A percentile compares a stretch with the other conserved stretches of the same genome.
Evolutionary conservation across 352 stramenopile genomes (phyloP).

Genomic region (Globisporangium alternatum): DNA sequence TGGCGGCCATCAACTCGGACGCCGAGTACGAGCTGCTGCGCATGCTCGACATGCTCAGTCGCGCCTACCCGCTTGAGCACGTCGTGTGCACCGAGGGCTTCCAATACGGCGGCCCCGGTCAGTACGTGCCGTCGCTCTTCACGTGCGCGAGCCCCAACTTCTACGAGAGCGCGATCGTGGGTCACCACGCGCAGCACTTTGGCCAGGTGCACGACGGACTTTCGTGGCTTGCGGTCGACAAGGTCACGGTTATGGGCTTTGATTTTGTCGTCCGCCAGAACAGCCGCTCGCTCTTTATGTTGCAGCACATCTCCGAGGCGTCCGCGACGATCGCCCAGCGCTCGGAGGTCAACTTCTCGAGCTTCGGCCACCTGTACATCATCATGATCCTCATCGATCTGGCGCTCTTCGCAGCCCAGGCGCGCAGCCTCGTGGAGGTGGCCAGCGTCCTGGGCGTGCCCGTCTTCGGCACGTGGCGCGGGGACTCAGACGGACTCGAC

Average conservation of each 20-base stretch:
- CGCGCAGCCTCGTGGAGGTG: constrained; percentile 32
- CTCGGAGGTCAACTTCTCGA: constrained; percentile 43
- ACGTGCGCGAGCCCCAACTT: constrained; percentile 46
- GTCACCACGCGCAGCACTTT: constrained; percentile 34
- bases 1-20: constrained; percentile 38
- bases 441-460: constrained; percentile 30
- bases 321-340: constrained; percentile 24
- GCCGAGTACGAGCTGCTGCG: constrained; percentile 47
- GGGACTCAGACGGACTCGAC: constrained; percentile 7
- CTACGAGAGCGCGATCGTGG: constrained; percentile 37
- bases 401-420: constrained; percentile 27
- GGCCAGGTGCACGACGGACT: constrained; percentile 31
- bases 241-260: constrained; percentile 47
- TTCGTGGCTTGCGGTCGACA: constrained; percentile 42
- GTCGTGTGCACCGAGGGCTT: constrained; percentile 49
- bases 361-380: constrained; percentile 54
- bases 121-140: constrained; percentile 29
- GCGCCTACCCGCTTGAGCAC: constrained; percentile 32
- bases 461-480: not conserved
- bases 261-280: constrained; percentile 54
- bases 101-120: constrained; percentile 21
- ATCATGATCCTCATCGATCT: constrained; percentile 39
- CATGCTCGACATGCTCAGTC: constrained; percentile 45
- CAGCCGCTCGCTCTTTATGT: constrained; percentile 28
- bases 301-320: constrained; percentile 10